Percentiles rank a stretch among this genome's conserved stretches.
These are phyloP conservation scores for Phialocephala sp. DNA, from an alignment of 2,329 filamentous ascomycete species.

Conservation along the genomic window DNA sequence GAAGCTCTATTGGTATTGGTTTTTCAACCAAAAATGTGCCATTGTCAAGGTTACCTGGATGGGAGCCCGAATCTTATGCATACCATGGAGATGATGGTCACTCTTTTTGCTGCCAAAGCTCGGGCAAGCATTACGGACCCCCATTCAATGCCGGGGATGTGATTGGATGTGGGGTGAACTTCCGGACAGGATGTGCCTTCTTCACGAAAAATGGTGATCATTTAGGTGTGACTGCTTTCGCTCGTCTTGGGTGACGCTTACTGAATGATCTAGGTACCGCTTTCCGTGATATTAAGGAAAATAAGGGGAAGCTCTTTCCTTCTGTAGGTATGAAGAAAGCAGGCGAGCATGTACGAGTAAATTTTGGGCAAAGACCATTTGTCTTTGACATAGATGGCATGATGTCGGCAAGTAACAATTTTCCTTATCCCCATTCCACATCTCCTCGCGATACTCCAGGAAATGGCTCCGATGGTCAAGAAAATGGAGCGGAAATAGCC, in stretches of 20 bases:
- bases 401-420: constrained; percentile 66
- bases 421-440: constrained; percentile 22
- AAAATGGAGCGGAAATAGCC: background rate
- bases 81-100: constrained; percentile 74
- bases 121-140: constrained; percentile 62
- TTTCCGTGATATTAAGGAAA: constrained; percentile 63
- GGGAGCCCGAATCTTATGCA: constrained; percentile 72
- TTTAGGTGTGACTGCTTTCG: constrained; percentile 52
- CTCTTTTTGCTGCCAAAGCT: constrained; percentile 61
- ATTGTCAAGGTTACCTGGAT: constrained; percentile 64
- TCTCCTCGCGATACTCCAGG: constrained; percentile 2
- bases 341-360: constrained; percentile 65
- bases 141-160: constrained; percentile 61
- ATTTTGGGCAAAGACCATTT: constrained; percentile 78
- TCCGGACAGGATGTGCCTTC: constrained; percentile 67
- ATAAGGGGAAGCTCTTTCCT: constrained; percentile 67
- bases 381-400: constrained; percentile 89
- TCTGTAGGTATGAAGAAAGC: constrained; percentile 68
- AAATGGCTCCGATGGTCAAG: constrained; percentile 2
- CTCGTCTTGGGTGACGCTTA: constrained; percentile 1
- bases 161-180: constrained; percentile 71
- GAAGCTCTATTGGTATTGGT: constrained; percentile 66
- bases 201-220: constrained; percentile 70
- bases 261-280: constrained; percentile 62
- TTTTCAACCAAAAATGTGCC: constrained; percentile 61